Percentiles rank a stretch among this genome's conserved stretches.
These are phyloP conservation scores for Phytophthora boehmeriae DNA, from an alignment of 352 stramenopile genomes.

Conservation along the genomic window DNA sequence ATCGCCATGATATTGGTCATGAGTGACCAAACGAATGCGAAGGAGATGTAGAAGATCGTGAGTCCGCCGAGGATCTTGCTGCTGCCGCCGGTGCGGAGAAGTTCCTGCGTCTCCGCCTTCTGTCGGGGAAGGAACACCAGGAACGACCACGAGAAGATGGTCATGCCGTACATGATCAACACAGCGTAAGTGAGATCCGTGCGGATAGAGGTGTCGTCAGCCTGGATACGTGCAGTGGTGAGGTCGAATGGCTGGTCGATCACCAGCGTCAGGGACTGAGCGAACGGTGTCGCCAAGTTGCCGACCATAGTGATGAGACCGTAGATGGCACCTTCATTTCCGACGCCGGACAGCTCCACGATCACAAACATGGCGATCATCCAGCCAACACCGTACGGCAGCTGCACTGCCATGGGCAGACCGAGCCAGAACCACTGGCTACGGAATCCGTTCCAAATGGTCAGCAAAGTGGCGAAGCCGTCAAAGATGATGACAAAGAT, in stretches of 20 bases:
- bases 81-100: conserved; percentile 31
- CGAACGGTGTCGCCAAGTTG: conserved; percentile 42
- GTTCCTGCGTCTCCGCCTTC: conserved; percentile 38
- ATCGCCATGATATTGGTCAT: conserved; percentile 49
- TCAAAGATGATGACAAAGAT: conserved; percentile 33
- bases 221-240: conserved; percentile 35
- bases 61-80: conserved; percentile 35
- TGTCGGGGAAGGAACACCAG: conserved; percentile 40
- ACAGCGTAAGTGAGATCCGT: conserved; percentile 39
- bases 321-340: conserved; percentile 46
- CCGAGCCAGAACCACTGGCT: conserved; percentile 45
- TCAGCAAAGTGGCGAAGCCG: conserved; percentile 26
- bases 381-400: conserved; percentile 36
- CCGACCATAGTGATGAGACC: conserved; percentile 40
- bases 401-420: conserved; percentile 27
- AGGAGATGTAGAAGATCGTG: conserved; percentile 32
- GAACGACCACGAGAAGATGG: conserved; percentile 35
- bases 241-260: conserved; percentile 43
- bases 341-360: conserved; percentile 46
- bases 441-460: conserved; percentile 41
- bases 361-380: conserved; percentile 40
- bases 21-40: conserved; percentile 40
- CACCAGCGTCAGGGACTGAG: conserved; percentile 34
- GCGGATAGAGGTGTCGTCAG: conserved; percentile 35
- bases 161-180: conserved; percentile 44